These are phyloP conservation scores for Pharus latifolius DNA, from an alignment of 176 grass and related monocot species.

Conservation along the genomic window DNA sequence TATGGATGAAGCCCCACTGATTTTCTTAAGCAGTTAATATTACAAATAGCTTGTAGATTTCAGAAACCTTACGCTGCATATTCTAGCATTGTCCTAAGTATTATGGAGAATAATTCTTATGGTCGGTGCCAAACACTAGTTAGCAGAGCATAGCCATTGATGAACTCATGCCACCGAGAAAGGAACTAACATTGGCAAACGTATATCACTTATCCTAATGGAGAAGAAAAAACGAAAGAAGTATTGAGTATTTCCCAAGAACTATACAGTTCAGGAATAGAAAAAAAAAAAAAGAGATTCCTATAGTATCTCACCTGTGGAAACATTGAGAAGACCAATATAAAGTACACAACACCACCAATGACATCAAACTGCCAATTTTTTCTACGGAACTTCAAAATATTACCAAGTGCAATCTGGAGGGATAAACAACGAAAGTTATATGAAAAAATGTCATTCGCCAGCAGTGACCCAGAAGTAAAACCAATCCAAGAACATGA, in stretches of 20 bases:
- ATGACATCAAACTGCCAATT: conserved; percentile 99
- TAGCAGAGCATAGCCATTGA: not conserved
- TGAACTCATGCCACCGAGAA: not conserved
- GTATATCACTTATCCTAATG: not conserved
- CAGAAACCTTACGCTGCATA: not conserved
- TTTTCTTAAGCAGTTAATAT: not conserved
- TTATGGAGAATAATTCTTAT: not conserved
- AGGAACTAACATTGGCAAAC: not conserved
- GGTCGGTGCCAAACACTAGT: not conserved
- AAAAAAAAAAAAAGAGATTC: not conserved
- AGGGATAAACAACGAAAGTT: conserved; percentile 11
- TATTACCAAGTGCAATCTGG: conserved; percentile 98
- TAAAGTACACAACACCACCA: conserved; percentile 89
- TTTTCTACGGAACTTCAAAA: conserved; percentile 91
- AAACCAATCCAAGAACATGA: not conserved
- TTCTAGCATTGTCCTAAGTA: not conserved
- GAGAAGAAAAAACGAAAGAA: not conserved
- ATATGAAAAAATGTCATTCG: conserved; percentile 14
- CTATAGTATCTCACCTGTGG: conserved; percentile 58
- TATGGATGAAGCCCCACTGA: not conserved
- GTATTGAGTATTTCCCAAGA: not conserved
- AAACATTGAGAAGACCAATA: conserved; percentile 97
- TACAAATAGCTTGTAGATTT: no score
- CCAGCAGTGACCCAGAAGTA: no score
- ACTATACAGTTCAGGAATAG: not conserved